These are phyloP conservation scores for Acacia pycnantha DNA, from an alignment of 331 rosid species.

Conservation along the genomic window DNA sequence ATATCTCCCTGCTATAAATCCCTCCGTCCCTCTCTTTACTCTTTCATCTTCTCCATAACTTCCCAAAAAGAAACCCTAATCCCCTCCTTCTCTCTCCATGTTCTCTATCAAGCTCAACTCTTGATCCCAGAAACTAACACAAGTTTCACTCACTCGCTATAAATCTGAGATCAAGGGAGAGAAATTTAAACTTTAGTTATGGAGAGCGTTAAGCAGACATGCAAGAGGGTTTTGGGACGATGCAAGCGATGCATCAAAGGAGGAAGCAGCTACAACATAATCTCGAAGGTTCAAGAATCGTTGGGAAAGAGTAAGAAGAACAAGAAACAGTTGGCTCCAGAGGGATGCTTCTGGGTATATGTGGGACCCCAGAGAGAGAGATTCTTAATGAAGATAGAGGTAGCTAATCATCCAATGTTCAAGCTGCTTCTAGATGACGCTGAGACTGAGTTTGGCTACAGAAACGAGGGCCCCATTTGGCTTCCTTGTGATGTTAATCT, in stretches of 20 bases:
- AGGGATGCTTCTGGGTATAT: slow-evolving; percentile 58
- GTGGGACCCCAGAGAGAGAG: slow-evolving; percentile 60
- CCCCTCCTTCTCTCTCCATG: too few species aligned
- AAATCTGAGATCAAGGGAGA: not conserved
- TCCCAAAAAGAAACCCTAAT: not conserved
- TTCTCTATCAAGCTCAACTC: not conserved
- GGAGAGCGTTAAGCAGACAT: slow-evolving; percentile 33
- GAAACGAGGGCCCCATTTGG: slow-evolving; percentile 62
- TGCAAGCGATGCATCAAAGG: slow-evolving; percentile 5
- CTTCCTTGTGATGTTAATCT: slow-evolving; percentile 63
- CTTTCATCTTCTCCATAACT: not conserved
- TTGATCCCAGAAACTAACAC: not conserved
- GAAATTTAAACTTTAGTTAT: too few species aligned
- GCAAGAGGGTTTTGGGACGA: slow-evolving; percentile 30
- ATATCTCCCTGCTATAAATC: not conserved
- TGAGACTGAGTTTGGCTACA: slow-evolving; percentile 58
- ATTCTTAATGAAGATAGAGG: slow-evolving; percentile 50
- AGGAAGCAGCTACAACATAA: not conserved
- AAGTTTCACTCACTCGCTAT: not conserved
- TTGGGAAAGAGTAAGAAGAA: not conserved
- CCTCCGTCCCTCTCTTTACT: not conserved
- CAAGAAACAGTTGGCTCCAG: slow-evolving; percentile 38
- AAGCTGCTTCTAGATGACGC: slow-evolving; percentile 63
- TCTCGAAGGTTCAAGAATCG: not conserved
- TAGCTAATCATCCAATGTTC: slow-evolving; percentile 65